Percentiles rank a stretch among this genome's conserved stretches.
phyloP scores from a whole-genome alignment of 1,284 basidiomycete species.

The Ganoderma lingzhi region DNA sequence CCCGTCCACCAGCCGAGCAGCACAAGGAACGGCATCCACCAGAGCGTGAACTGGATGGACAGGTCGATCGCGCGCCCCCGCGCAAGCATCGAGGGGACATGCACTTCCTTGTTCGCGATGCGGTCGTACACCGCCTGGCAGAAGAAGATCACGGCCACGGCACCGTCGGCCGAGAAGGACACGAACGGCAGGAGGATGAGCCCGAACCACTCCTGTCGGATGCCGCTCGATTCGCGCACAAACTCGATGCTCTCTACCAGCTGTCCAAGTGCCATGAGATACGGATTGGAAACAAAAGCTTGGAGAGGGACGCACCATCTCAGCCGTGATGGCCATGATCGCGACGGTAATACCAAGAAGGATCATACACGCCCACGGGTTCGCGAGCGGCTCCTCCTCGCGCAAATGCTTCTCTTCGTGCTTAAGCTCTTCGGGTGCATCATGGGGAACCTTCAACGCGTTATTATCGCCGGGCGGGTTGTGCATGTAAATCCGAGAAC shows the following conservation, averaged over 20 bases:
- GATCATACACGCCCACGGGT: constrained; percentile 64
- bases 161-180: constrained; percentile 74
- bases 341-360: constrained; percentile 61
- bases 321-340: constrained; percentile 71
- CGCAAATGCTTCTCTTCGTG: constrained; percentile 52
- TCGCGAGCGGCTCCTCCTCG: constrained; percentile 60
- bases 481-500: constrained; percentile 71
- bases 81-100: constrained; percentile 44
- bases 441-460: constrained; percentile 48
- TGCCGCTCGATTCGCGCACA: constrained; percentile 52
- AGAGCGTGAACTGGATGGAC: constrained; percentile 50
- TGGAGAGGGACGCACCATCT: constrained; percentile 57
- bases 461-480: constrained; percentile 71
- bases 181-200: constrained; percentile 72
- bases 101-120: constrained; percentile 16
- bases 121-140: constrained; percentile 33
- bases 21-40: constrained; percentile 50
- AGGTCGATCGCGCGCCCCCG: constrained; percentile 49
- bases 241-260: constrained; percentile 68
- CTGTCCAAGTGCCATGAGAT: constrained; percentile 41
- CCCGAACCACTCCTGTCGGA: constrained; percentile 73
- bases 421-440: constrained; percentile 53
- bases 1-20: constrained; percentile 47
- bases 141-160: constrained; percentile 62
- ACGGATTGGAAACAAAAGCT: background rate